Conservation (phyloP, 2,329 filamentous ascomycete genomes). For the Phaeosphaeria sp. region DNA sequence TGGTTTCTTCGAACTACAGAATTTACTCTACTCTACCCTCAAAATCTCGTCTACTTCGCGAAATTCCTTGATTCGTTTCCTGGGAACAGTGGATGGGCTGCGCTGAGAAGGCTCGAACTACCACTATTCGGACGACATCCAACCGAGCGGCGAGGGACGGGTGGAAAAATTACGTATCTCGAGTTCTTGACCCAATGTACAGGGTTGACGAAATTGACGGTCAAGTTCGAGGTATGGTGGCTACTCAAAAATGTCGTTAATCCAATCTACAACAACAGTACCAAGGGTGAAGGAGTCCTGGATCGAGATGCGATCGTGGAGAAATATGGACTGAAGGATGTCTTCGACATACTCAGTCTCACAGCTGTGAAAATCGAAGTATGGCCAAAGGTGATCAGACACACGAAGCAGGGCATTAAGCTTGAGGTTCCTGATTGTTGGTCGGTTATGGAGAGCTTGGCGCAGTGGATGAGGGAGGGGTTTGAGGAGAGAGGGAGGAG, state of each 20-base stretch:
- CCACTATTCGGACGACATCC: constrained; percentile 7
- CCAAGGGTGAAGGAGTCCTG: neutral
- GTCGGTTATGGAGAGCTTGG: constrained; percentile 4
- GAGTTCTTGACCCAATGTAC: constrained; percentile 5
- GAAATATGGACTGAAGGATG: neutral
- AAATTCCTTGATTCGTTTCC: constrained; percentile 6
- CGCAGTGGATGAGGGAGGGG: constrained; percentile 5
- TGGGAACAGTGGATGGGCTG: neutral
- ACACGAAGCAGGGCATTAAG: neutral
- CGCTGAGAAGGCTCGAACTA: constrained; percentile 7
- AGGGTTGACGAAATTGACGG: neutral
- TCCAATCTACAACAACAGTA: no score
- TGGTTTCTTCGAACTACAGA: constrained; percentile 4
- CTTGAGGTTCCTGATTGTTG: constrained; percentile 3
- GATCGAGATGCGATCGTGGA: neutral
- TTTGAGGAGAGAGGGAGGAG: constrained; percentile 2
- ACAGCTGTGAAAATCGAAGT: constrained; percentile 4
- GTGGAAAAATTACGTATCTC: neutral
- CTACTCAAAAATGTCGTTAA: neutral
- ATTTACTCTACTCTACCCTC: constrained; percentile 4
- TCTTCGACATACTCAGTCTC: constrained; percentile 2
- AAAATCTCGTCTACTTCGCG: neutral
- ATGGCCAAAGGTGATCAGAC: constrained; percentile 5
- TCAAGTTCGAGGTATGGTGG: constrained; percentile 6
- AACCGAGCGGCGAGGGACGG: neutral